Conservation (phyloP, 306 rosid genomes). For the Trifolium pratense region DNA sequence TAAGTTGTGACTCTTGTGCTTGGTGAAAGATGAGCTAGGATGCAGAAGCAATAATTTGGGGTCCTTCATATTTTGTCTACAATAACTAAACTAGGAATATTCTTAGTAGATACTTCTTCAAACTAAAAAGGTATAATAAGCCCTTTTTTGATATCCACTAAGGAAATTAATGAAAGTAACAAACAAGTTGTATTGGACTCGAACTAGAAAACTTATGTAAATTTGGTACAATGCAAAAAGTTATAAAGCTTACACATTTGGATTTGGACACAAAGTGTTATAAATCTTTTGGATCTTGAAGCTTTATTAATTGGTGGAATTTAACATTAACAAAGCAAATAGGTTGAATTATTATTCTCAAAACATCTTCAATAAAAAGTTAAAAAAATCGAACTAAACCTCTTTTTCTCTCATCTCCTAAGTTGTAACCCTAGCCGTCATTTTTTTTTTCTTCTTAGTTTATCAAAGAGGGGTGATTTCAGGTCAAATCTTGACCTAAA, state of each 20-base stretch:
- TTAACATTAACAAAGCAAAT: not conserved
- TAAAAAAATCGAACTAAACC: too few species aligned
- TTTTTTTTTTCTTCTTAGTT: too few species aligned
- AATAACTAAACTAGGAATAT: conserved; percentile 47
- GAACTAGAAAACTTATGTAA: conserved; percentile 23
- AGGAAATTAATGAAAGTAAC: conserved; percentile 21
- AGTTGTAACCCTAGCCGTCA: too few species aligned
- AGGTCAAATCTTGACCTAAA: too few species aligned
- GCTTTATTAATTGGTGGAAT: not conserved
- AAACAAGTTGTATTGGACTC: conserved; percentile 2
- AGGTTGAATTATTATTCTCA: not conserved
- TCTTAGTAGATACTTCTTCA: conserved; percentile 52
- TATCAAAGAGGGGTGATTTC: too few species aligned
- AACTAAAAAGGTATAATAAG: conserved; percentile 38
- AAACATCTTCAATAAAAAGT: not conserved
- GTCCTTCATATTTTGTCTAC: not conserved
- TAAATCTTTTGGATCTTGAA: conserved; percentile 24
- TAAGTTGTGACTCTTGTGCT: not conserved
- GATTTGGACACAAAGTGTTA: conserved; percentile 1
- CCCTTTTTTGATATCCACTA: conserved; percentile 52
- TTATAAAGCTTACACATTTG: conserved; percentile 11
- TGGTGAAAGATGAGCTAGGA: conserved; percentile 12
- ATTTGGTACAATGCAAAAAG: conserved; percentile 21
- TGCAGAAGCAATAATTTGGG: not conserved
- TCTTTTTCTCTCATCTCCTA: too few species aligned